Base-by-base conservation (phyloP, 2,329 filamentous ascomycete species). In the Talaromyces sp. region DNA sequence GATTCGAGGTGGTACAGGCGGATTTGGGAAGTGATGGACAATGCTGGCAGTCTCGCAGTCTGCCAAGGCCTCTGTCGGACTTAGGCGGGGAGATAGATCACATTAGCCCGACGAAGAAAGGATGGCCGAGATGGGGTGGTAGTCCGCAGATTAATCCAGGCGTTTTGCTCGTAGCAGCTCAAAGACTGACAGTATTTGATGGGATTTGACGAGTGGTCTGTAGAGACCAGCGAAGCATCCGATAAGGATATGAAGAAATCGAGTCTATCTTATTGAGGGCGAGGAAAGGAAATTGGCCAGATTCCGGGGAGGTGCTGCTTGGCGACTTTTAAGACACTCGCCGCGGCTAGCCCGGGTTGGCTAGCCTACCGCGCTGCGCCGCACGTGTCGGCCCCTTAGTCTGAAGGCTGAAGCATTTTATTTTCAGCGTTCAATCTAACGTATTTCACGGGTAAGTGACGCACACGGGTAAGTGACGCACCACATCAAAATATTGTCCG, bases 81-180 rank as follows among this genome's bases (percentile, higher is more conserved):
- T 54, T 54, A 19, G 52, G 33, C 52, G 33, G 33, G 33, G 52
- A 56, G 52, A 56, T 37, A 56, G 52, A 56, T 56, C 52, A 56
- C 52, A 56, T 56, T 37, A 56, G 52, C n/a, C 33, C 14, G 19
- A 39, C 33, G 10, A 22, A 37, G 52, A 39, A 56, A 39, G 52
- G 33, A 56, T 37, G 33, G n/a, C 14, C 33, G 52, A 37, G 33
- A 10, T 39, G n/a, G 37, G n/a, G 22, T 1, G n/a, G 19, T 56
- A 11, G 10, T 19, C 13, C 35, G 50, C 31, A 22, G 6, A 8
- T 0, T 35, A 19, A 6, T 54, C 31, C 16, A 16, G 16, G 27
- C 5, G 24, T n/a, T 8, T 10, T 19, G n/a, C 6, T 2, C 14
- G n/a, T 24, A 33, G 31, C n/a, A 4, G 19, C 1, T 22, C n/a